These are phyloP conservation scores for Aphanomyces cochlioides DNA, from an alignment of 352 stramenopile species.

Conservation along the genomic window DNA sequence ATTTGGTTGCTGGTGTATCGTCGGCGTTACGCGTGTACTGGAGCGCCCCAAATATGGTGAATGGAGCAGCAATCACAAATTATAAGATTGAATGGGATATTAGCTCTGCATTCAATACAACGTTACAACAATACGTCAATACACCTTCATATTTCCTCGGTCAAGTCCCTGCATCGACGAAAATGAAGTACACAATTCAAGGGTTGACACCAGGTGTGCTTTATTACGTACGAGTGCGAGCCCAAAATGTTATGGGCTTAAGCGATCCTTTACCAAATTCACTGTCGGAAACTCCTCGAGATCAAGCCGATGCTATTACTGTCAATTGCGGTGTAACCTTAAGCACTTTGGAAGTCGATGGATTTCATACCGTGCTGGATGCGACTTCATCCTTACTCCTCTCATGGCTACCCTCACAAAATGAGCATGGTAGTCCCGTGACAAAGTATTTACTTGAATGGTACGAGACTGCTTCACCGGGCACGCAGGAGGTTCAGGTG, in stretches of 20 bases:
- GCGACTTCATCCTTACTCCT: conserved; percentile 45
- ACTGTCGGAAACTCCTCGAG: conserved; percentile 54
- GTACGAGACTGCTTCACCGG: conserved; percentile 46
- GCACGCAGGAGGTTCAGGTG: conserved; percentile 56
- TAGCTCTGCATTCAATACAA: conserved; percentile 41
- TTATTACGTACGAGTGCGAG: conserved; percentile 55
- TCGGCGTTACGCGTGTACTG: conserved; percentile 84
- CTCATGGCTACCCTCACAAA: conserved; percentile 49
- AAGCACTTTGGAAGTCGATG: conserved; percentile 41
- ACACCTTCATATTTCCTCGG: conserved; percentile 45
- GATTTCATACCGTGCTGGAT: conserved; percentile 39
- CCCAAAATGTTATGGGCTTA: conserved; percentile 74
- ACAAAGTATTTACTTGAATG: conserved; percentile 72
- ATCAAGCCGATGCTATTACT: conserved; percentile 47
- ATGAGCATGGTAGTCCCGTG: conserved; percentile 46
- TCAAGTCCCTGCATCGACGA: conserved; percentile 45
- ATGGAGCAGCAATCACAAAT: conserved; percentile 72
- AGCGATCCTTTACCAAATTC: conserved; percentile 40
- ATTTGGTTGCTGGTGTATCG: conserved; percentile 62
- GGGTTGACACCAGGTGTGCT: conserved; percentile 42
- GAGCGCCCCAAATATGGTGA: conserved; percentile 74
- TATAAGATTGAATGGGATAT: conserved; percentile 89
- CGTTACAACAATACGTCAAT: conserved; percentile 40
- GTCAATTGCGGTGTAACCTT: conserved; percentile 55
- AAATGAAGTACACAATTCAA: conserved; percentile 67